Evolutionary conservation across 75 land plant genomes (phyloP).

Genomic region (Chamaecyparis obtusa): DNA sequence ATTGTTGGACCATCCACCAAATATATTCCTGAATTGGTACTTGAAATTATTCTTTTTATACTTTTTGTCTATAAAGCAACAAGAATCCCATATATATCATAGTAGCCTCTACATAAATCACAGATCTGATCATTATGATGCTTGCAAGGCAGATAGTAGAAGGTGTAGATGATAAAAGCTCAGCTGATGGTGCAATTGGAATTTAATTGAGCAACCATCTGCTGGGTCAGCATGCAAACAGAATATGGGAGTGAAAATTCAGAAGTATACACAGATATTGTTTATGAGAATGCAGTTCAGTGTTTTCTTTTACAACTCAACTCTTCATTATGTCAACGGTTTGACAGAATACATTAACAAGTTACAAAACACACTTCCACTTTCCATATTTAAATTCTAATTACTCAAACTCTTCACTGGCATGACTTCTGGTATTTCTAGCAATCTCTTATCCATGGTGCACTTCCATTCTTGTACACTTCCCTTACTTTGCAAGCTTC

Average conservation of each 20-base stretch:
- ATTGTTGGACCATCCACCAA: conserved; percentile 48
- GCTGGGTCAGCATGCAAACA: background rate
- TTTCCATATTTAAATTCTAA: background rate
- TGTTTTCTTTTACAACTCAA: background rate
- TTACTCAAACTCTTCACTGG: background rate
- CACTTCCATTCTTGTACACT: background rate
- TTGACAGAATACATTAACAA: background rate
- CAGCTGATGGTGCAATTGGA: background rate
- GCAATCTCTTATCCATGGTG: background rate
- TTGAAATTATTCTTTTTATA: background rate
- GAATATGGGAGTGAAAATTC: background rate
- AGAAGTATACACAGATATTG: background rate
- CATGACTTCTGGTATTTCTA: background rate
- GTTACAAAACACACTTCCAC: background rate
- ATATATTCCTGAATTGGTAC: conserved; percentile 56
- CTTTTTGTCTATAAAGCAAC: background rate
- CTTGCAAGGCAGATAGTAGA: background rate
- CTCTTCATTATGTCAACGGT: background rate
- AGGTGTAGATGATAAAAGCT: background rate
- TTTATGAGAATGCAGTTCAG: background rate
- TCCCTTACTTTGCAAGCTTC: background rate
- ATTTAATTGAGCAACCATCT: background rate
- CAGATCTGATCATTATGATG: background rate
- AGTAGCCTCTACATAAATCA: background rate
- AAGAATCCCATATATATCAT: background rate